Base-by-base conservation (phyloP, 495 filamentous ascomycete species). In the Margaritispora aquatica region DNA sequence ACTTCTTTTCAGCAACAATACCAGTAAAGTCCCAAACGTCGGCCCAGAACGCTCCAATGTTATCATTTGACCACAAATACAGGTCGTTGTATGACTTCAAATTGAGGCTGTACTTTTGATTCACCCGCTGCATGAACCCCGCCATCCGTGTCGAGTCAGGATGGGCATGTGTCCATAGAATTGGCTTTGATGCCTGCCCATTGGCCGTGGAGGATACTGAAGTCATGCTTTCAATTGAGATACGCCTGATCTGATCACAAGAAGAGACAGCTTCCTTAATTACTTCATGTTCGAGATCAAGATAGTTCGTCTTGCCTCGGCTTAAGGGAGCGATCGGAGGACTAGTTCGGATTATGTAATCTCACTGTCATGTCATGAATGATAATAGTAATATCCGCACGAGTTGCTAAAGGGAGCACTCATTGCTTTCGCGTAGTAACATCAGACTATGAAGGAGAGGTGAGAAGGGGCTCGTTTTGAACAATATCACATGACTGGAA, bases 21-120 rank as follows among this genome's bases (percentile, higher is more conserved):
- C 84, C 83, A 4, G 84, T 87, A 69, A 86, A 94, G 46, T 87
- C 73, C 91, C 91, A 97, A 8, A 92, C 80, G 62, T 94, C 84
- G 20, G 77, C 84, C 94, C 94, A 98, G 66, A 96, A 94, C 7
- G 79, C 70, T 11, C 83, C 78, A 22, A 89, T 77, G 64, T 95
- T 80, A 19, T 85, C 78, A 53, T 92, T 81, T 55, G 89, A 95
- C 94, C 94, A 98, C 63, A 79, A 74, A 74, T 90, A 88, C 13
- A 97, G 79, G 11, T 81, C 77, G 21, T 85, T 70, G 64, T 96
- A 93, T 64, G 77, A 80, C 19, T 74, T 64, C 56, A 95, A 76
- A 15, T 75, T 69, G 34, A 88, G 64, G 3, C 72, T 69, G 70
- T 92, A 83, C 66, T 88, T 89, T 44, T 78, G 62, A 68, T 86